Evolutionary conservation across 345 rosid species (phyloP).

Genomic region (Brassica nigra): DNA sequence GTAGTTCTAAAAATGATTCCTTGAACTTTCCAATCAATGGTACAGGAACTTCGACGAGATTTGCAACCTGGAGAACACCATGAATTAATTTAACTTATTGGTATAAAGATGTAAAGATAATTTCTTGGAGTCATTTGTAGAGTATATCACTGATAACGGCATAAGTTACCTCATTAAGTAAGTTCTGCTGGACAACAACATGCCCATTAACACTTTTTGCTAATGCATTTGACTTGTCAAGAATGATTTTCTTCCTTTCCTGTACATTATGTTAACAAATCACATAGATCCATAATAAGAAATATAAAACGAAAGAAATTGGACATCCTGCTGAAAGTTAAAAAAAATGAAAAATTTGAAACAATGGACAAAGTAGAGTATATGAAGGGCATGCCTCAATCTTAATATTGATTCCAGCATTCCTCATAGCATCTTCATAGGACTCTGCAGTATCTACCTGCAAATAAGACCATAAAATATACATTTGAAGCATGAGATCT

Average conservation of each 20-base stretch:
- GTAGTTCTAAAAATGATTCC: slow-evolving; percentile 87
- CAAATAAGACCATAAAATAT: slow-evolving; percentile 33
- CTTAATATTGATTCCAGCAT: slow-evolving; percentile 74
- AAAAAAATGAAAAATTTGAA: not conserved
- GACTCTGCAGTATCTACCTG: slow-evolving; percentile 82
- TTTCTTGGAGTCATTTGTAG: not conserved
- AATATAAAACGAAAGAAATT: slow-evolving; percentile 11
- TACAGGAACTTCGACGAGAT: slow-evolving; percentile 95
- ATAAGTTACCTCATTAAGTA: slow-evolving; percentile 72
- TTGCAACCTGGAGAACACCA: slow-evolving; percentile 65
- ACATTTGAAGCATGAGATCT: slow-evolving; percentile 18
- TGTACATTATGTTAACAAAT: slow-evolving; percentile 37
- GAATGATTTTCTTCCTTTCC: slow-evolving; percentile 69
- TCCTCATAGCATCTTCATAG: slow-evolving; percentile 59
- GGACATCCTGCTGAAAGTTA: slow-evolving; percentile 18
- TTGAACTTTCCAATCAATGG: slow-evolving; percentile 81
- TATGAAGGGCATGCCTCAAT: slow-evolving; percentile 59
- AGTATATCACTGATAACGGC: slow-evolving; percentile 30
- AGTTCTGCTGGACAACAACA: slow-evolving; percentile 56
- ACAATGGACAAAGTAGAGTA: slow-evolving; percentile 8
- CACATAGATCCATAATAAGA: not conserved
- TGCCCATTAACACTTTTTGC: slow-evolving; percentile 74
- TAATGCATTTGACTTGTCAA: slow-evolving; percentile 59
- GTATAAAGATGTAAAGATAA: slow-evolving; percentile 11
- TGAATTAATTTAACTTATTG: slow-evolving; percentile 2